Conservation (phyloP, 495 filamentous ascomycete species). For the Clohesyomyces aquaticus region DNA sequence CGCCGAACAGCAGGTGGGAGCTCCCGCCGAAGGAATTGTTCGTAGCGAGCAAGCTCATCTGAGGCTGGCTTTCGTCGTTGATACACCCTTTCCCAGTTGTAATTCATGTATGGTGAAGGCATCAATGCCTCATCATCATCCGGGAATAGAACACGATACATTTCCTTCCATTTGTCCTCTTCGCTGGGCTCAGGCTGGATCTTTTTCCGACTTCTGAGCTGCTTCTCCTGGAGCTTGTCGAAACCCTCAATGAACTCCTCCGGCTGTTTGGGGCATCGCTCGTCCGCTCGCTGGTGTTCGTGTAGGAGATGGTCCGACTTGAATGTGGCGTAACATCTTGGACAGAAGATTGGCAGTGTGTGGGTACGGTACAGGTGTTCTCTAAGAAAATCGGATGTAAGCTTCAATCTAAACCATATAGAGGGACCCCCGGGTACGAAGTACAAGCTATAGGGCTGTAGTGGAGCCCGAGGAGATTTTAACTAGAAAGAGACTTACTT, state of each 20-base stretch:
- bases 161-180: conserved; percentile 25
- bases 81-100: conserved; percentile 13
- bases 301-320: conserved; percentile 8
- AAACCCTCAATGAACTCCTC: conserved; percentile 16
- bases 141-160: conserved; percentile 28
- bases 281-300: conserved; percentile 13
- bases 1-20: conserved; percentile 17
- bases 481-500: conserved; percentile 1
- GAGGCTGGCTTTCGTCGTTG: conserved; percentile 5
- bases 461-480: not conserved
- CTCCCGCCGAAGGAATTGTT: conserved; percentile 25
- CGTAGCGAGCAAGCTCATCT: conserved; percentile 19
- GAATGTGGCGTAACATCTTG: conserved; percentile 23
- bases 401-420: not conserved
- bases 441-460: too few relatives aligned
- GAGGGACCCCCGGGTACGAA: too few relatives aligned
- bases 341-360: conserved; percentile 19
- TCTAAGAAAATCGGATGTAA: not conserved
- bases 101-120: conserved; percentile 17
- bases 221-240: conserved; percentile 26
- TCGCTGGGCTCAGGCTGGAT: not conserved
- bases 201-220: conserved; percentile 21
- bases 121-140: conserved; percentile 9
- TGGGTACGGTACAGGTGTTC: conserved; percentile 31
- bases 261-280: conserved; percentile 3